Evolutionary conservation across 1,284 basidiomycete genomes (phyloP), one percentile per base, ranked within the genome.

Genomic region (Ceratobasidium sp.): DNA sequence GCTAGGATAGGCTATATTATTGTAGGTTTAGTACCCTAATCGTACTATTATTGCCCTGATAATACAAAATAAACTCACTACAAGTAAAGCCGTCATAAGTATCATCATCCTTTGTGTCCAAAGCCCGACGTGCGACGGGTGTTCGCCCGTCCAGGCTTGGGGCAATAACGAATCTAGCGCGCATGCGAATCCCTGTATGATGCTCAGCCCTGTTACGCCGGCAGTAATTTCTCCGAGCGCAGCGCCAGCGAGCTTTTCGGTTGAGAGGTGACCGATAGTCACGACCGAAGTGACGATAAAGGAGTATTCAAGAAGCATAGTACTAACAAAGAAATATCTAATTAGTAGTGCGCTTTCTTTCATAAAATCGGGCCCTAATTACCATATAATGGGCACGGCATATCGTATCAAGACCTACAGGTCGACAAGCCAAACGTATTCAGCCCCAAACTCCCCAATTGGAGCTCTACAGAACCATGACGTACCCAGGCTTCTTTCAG

Each of bases 141-240:
- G 90, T 0, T 90, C 84, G 10, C 94, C 94, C 0, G 96, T 97
- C 93, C 95, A 98, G 0, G 96, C 95, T n/a, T 93, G 90, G 0
- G 96, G 96, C 0, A 98, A 89, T 82, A 97, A 89, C 0, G 96
- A 96, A 82, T 98, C 96, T 42, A 98, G 88, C 0, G 94, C 92
- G 77, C 91, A 93, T n/a, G 91, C 87, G 81, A 97, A 91, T 15
- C 96, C 96, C 81, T 94, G 93, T n/a, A 96, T 87, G 80, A 96
- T 91, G 79, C 92, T 91, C 80, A 89, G 89, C 15, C 88, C 90
- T 0, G 91, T 88, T 1, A 92, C 76, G 17, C n/a, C 92, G 9
- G 93, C 94, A 0, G 94, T 95, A 94, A 96, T 96, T 5, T 92
- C 92, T 0, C 93, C 94, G 0, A 96, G 88, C 17, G 92, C 92